Base-by-base conservation (phyloP, 352 stramenopile species). In the Globisporangium apiculatum region DNA sequence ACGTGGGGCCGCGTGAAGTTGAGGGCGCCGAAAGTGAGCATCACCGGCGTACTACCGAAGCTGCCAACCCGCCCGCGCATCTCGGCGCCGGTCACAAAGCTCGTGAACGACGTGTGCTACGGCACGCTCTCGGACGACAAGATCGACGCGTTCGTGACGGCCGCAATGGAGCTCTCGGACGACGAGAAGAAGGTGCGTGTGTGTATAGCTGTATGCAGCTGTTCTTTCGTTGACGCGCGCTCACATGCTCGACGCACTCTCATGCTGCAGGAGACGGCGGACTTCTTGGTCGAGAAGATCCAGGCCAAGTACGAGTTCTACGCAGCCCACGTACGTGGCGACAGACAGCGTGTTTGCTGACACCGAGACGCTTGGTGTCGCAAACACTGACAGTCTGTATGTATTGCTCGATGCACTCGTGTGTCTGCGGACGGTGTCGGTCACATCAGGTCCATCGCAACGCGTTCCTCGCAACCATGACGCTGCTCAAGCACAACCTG, bases 21-120 rank as follows among this genome's bases (percentile, higher is more conserved):
- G 51, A 78, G 83, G 43, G 79, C 85, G 11, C 83, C 83, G 35
- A 81, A 79, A 53, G 76, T 88, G 15, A 83, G 67, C 62, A 88
- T 92, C 59, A 88, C 73, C 9, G 66, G 73, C 18, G 76, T 90
- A 12, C 61, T 94, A 31, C 77, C 81, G 40, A 94, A 94, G 55
- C 72, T 76, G 66, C 68, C 63, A 17, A 68, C 79, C 24, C 77
- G 79, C 17, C 76, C 79, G 15, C 83, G 84, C 54, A 75, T 81
- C 46, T 78, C 78, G 18, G 66, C 74, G 0, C 53, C 68, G 0
- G 69, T 83, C n/a, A 78, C 75, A 7, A 95, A 95, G 62, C 55
- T 95, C 17, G 79, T 95, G 18, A 91, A 89, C 62, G 83, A 87
- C n/a, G 77, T 91, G 37, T 91, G 79, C 62, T 91, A 89, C 52